Evolutionary conservation across 2,329 filamentous ascomycete species (phyloP).

Genomic region (Coleophoma cylindrospora): DNA sequence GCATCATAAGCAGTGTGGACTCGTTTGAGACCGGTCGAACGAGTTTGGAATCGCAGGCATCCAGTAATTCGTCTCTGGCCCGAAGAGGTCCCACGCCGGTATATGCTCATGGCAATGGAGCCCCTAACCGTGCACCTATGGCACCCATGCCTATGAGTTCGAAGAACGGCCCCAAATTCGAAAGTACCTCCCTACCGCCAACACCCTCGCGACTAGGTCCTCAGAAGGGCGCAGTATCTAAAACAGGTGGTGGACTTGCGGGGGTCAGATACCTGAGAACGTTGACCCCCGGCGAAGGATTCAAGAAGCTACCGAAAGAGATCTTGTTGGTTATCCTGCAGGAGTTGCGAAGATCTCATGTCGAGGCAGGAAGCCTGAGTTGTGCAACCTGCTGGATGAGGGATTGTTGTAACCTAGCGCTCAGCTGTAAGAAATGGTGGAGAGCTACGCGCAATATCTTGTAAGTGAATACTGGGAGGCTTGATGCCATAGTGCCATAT

Average conservation of each 20-base stretch:
- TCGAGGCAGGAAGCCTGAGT: conserved; percentile 41
- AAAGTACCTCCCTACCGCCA: conserved; percentile 4
- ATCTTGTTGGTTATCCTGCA: conserved; percentile 52
- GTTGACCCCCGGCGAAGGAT: conserved; percentile 40
- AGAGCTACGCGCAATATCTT: conserved; percentile 34
- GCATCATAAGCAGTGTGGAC: conserved; percentile 17
- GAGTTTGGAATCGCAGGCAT: conserved; percentile 12
- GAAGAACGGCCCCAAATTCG: conserved; percentile 3
- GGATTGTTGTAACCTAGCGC: conserved; percentile 46
- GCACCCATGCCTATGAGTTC: conserved; percentile 1
- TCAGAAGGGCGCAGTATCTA: neutral
- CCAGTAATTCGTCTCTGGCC: neutral
- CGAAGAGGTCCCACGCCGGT: neutral
- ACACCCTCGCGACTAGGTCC: neutral
- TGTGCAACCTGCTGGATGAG: conserved; percentile 64
- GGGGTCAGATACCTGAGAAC: conserved; percentile 9
- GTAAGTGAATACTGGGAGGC: neutral
- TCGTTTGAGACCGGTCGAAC: conserved; percentile 13
- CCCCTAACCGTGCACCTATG: neutral
- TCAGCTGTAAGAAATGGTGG: conserved; percentile 47
- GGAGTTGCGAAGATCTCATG: conserved; percentile 46
- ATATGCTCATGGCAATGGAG: neutral
- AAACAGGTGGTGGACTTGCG: neutral
- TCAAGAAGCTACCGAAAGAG: conserved; percentile 52
- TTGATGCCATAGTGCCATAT: neutral